Percentiles rank a stretch among this genome's conserved stretches.
These are phyloP conservation scores for Melanogaster broomeanus DNA, from an alignment of 768 basidiomycete genomes.

Conservation along the genomic window DNA sequence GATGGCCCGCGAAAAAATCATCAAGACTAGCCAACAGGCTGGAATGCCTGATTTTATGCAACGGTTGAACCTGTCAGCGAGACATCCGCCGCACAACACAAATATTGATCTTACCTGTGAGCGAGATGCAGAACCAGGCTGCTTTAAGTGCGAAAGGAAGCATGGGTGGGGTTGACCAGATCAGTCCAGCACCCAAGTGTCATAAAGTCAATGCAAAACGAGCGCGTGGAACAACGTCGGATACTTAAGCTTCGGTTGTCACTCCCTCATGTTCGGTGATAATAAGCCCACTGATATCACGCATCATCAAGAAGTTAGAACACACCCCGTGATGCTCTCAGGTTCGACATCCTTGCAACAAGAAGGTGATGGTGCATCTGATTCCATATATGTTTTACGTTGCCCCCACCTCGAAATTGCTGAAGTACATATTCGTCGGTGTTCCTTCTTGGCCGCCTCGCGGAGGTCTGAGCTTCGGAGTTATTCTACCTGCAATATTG, in stretches of 20 bases:
- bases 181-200: neutral
- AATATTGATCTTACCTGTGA: constrained; percentile 43
- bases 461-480: too few relatives aligned
- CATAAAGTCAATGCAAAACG: neutral
- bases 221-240: too few relatives aligned
- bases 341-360: too few relatives aligned
- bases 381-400: too few relatives aligned
- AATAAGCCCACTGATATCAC: neutral
- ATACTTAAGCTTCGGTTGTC: too few relatives aligned
- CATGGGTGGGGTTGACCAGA: constrained; percentile 37
- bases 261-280: neutral
- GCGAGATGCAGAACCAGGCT: constrained; percentile 58
- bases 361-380: too few relatives aligned
- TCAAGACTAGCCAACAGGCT: constrained; percentile 50
- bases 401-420: too few relatives aligned
- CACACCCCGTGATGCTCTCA: too few relatives aligned
- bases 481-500: neutral
- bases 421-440: too few relatives aligned
- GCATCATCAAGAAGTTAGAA: too few relatives aligned
- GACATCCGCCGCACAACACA: neutral
- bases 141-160: constrained; percentile 57
- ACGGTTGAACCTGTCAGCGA: neutral
- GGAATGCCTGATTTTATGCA: constrained; percentile 42
- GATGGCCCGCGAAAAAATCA: constrained; percentile 45
- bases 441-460: neutral